Evolutionary conservation across 2,329 filamentous ascomycete species (phyloP).

Genomic region (Lecanosticta acicola): DNA sequence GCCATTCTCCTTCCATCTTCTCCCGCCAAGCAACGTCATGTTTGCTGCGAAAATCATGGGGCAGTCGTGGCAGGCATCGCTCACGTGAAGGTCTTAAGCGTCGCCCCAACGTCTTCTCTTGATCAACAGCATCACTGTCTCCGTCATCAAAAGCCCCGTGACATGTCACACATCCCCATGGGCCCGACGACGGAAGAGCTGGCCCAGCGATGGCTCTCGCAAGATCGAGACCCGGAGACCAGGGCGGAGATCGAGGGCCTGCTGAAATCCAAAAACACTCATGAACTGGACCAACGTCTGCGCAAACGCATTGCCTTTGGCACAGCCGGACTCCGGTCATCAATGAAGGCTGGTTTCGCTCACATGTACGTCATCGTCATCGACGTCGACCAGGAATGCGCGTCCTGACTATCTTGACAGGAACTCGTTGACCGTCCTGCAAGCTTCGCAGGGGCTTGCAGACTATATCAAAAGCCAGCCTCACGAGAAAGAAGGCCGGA

Average conservation of each 20-base stretch:
- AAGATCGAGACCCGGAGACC: conserved; percentile 52
- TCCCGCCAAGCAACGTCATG: conserved; percentile 6
- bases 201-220: conserved; percentile 53
- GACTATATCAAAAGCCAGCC: conserved; percentile 50
- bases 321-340: conserved; percentile 57
- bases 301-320: conserved; percentile 55
- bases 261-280: conserved; percentile 38
- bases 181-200: conserved; percentile 28
- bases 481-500: conserved; percentile 33
- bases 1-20: too few species aligned
- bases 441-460: conserved; percentile 61
- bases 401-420: not conserved
- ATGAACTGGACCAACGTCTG: conserved; percentile 50
- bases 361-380: conserved; percentile 30
- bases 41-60: conserved; percentile 7
- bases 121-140: not conserved
- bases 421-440: conserved; percentile 34
- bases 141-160: not conserved
- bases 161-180: not conserved
- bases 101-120: not conserved
- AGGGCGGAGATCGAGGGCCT: conserved; percentile 51
- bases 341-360: conserved; percentile 61
- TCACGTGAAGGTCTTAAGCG: not conserved
- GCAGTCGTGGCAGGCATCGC: conserved; percentile 5
- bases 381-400: not conserved